phyloP scores from a whole-genome alignment of 495 filamentous ascomycete species.

The Penicillium subrubescens region DNA sequence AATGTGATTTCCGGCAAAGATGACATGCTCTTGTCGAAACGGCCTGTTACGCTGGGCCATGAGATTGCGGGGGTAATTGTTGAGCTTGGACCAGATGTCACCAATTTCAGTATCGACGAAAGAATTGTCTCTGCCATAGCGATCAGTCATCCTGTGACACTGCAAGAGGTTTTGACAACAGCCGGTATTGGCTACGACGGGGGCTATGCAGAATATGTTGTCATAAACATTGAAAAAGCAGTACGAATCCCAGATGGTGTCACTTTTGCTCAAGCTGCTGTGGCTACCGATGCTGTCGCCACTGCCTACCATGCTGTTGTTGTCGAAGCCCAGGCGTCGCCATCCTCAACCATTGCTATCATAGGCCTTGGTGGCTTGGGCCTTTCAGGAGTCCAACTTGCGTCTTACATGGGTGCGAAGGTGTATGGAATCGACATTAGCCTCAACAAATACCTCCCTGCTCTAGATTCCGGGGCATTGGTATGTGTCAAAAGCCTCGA shows the following conservation, averaged over 20 bases:
- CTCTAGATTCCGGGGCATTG: not conserved
- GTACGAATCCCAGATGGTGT: not conserved
- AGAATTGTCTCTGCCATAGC: not conserved
- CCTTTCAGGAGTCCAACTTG: not conserved
- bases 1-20: not conserved
- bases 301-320: slow-evolving; percentile 1
- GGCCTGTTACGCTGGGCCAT: not conserved
- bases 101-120: not conserved
- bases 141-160: not conserved
- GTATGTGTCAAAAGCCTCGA: not conserved
- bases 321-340: not conserved
- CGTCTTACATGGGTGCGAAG: not conserved
- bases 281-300: not conserved
- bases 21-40: not conserved
- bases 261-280: not conserved
- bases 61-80: not conserved
- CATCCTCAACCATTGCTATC: not conserved
- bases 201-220: not conserved
- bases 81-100: not conserved
- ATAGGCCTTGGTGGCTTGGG: not conserved
- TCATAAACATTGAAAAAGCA: not conserved
- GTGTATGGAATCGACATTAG: not conserved
- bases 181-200: not conserved
- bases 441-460: not conserved
- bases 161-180: not conserved